Percentiles rank a stretch among this genome's conserved stretches.
Evolutionary conservation across 2,329 filamentous ascomycete genomes (phyloP).

Genomic region (Cladosporium sp.): DNA sequence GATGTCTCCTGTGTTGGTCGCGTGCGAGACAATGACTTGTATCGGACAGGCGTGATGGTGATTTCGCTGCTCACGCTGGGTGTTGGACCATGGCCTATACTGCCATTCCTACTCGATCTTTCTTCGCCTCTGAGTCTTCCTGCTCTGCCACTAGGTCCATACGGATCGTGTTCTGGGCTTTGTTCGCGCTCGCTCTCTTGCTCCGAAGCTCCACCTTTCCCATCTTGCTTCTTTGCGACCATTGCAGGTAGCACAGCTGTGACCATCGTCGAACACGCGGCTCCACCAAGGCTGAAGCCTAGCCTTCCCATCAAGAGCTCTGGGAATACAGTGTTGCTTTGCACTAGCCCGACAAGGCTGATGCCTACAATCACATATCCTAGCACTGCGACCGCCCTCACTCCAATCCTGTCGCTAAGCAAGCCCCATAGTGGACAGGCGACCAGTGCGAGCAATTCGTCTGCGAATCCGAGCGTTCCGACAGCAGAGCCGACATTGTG

Average conservation of each 20-base stretch:
- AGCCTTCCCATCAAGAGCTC: slow-evolving; percentile 81
- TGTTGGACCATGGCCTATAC: slow-evolving; percentile 59
- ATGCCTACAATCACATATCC: slow-evolving; percentile 83
- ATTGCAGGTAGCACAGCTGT: slow-evolving; percentile 85
- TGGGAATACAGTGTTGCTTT: slow-evolving; percentile 84
- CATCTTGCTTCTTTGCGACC: slow-evolving; percentile 42
- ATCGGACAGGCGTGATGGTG: slow-evolving; percentile 69
- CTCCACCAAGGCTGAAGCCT: slow-evolving; percentile 86
- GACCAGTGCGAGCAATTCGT: slow-evolving; percentile 78
- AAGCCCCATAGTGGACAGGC: slow-evolving; percentile 81
- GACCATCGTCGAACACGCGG: slow-evolving; percentile 91
- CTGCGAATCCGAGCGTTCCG: slow-evolving; percentile 80
- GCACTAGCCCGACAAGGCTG: slow-evolving; percentile 77
- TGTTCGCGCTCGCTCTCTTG: slow-evolving; percentile 25
- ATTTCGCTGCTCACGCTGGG: slow-evolving; percentile 72
- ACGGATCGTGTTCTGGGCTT: slow-evolving; percentile 25
- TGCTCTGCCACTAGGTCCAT: slow-evolving; percentile 25
- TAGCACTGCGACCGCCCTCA: slow-evolving; percentile 63
- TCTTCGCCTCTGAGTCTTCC: slow-evolving; percentile 31
- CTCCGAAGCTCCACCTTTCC: slow-evolving; percentile 19
- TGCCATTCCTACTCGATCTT: slow-evolving; percentile 35
- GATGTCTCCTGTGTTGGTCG: slow-evolving; percentile 15
- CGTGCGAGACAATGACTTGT: slow-evolving; percentile 40
- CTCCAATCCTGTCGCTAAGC: slow-evolving; percentile 74
- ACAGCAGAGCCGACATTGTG: slow-evolving; percentile 75